Evolutionary conservation across 108 stramenopile species (phyloP).

Genomic region (Fragilaria crotonensis): DNA sequence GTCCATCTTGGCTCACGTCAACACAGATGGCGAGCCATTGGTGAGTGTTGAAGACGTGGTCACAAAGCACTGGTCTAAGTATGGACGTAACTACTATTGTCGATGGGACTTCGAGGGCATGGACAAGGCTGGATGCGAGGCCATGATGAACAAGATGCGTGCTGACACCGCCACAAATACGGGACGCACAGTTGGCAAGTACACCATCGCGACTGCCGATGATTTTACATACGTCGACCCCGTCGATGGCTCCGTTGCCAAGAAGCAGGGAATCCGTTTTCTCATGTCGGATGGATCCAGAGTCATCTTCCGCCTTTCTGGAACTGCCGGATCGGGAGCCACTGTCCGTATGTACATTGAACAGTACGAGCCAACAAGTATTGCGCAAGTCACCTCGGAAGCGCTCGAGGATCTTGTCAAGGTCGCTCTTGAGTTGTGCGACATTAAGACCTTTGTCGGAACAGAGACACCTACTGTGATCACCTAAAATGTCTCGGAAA

Average conservation of each 20-base stretch:
- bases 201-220: constrained; percentile 84
- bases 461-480: constrained; percentile 97
- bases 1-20: constrained; percentile 85
- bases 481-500: constrained; percentile 90
- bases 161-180: constrained; percentile 56
- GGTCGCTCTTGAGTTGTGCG: constrained; percentile 83
- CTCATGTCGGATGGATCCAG: constrained; percentile 94
- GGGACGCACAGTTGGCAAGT: constrained; percentile 66
- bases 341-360: constrained; percentile 99
- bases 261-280: constrained; percentile 92
- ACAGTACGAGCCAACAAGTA: constrained; percentile 90
- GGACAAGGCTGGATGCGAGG: constrained; percentile 68
- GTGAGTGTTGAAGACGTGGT: constrained; percentile 96
- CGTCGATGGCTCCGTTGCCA: constrained; percentile 90
- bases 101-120: constrained; percentile 99
- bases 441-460: constrained; percentile 88
- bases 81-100: constrained; percentile 98
- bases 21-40: constrained; percentile 70
- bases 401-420: constrained; percentile 81
- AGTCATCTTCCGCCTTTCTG: constrained; percentile 96
- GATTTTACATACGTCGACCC: constrained; percentile 97
- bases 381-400: constrained; percentile 60
- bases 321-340: constrained; percentile 97
- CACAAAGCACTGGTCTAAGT: constrained; percentile 89
- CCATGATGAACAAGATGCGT: constrained; percentile 96